Percentiles rank a stretch among this genome's conserved stretches.
phyloP scores from a whole-genome alignment of 2,329 filamentous ascomycete species.

The Aspergillus quadrilineatus region DNA sequence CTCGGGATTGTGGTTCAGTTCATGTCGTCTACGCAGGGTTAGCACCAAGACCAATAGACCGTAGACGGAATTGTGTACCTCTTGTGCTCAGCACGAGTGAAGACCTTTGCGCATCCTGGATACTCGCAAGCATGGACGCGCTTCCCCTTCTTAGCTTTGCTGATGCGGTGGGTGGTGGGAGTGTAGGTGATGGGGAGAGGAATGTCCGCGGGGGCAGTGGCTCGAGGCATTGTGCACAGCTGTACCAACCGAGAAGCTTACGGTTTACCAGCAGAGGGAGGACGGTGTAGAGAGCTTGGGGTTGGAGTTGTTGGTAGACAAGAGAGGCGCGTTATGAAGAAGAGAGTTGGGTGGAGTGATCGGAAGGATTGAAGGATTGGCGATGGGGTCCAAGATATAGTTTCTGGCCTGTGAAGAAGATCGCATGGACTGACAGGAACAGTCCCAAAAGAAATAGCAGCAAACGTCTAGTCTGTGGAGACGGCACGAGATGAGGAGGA shows the following conservation, averaged over 20 bases:
- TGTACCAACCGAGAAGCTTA: slow-evolving; percentile 2
- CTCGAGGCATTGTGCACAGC: slow-evolving; percentile 27
- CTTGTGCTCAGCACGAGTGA: slow-evolving; percentile 51
- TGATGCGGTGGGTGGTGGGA: slow-evolving; percentile 51
- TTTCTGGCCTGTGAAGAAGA: slow-evolving; percentile 24
- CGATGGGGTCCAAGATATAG: slow-evolving; percentile 23
- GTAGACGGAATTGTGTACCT: slow-evolving; percentile 29
- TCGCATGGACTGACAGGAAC: slow-evolving; percentile 25
- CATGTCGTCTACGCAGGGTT: slow-evolving; percentile 42
- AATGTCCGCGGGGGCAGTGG: slow-evolving; percentile 30
- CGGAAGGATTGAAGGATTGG: slow-evolving; percentile 21
- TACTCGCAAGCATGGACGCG: slow-evolving; percentile 50
- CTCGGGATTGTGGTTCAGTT: slow-evolving; percentile 52
- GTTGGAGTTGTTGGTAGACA: not conserved
- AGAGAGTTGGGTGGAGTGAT: slow-evolving; percentile 21
- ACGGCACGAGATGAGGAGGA: slow-evolving; percentile 13
- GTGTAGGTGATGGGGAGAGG: slow-evolving; percentile 46
- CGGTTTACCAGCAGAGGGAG: slow-evolving; percentile 14
- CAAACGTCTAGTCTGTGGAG: slow-evolving; percentile 16
- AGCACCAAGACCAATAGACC: not conserved
- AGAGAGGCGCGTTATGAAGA: not conserved
- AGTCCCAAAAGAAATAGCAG: not conserved
- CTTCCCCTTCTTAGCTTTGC: slow-evolving; percentile 55
- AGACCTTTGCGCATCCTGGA: slow-evolving; percentile 51
- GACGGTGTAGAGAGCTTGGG: slow-evolving; percentile 1